These are phyloP conservation scores for Wilcoxina mikolae DNA, from an alignment of 495 filamentous ascomycete genomes.

Conservation along the genomic window DNA sequence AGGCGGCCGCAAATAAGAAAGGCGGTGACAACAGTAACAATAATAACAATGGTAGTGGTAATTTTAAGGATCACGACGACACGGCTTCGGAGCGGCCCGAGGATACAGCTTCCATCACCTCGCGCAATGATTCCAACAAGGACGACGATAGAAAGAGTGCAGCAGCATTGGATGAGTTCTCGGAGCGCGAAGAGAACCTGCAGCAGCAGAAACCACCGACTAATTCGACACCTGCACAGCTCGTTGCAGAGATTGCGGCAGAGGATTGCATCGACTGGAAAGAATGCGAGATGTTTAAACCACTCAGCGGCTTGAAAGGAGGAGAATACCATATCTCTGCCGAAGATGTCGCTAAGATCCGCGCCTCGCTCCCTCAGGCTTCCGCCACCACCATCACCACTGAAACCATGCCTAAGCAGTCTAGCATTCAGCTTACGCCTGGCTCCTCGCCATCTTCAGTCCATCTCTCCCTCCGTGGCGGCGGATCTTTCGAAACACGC, in stretches of 20 bases:
- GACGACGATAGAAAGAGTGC: background rate
- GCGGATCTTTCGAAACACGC: constrained; percentile 28
- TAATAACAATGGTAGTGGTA: background rate
- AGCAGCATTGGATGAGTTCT: background rate
- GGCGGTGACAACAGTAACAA: background rate
- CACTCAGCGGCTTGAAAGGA: too few relatives aligned
- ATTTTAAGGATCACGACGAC: constrained; percentile 2
- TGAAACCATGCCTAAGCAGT: background rate
- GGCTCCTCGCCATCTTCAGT: too few relatives aligned
- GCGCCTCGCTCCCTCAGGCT: background rate
- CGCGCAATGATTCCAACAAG: background rate
- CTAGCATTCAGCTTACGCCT: too few relatives aligned
- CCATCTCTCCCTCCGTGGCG: constrained; percentile 11
- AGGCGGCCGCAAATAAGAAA: background rate
- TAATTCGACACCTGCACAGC: too few relatives aligned
- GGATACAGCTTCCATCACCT: background rate
- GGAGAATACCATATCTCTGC: background rate
- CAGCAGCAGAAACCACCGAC: background rate
- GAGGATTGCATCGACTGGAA: too few relatives aligned
- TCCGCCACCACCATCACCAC: background rate
- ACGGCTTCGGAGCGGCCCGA: constrained; percentile 5
- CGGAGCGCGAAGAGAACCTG: background rate
- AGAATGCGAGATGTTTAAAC: too few relatives aligned
- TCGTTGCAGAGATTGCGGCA: too few relatives aligned
- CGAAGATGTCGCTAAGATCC: background rate